Base-by-base conservation (phyloP, 495 filamentous ascomycete species). In the Neurospora terricola region DNA sequence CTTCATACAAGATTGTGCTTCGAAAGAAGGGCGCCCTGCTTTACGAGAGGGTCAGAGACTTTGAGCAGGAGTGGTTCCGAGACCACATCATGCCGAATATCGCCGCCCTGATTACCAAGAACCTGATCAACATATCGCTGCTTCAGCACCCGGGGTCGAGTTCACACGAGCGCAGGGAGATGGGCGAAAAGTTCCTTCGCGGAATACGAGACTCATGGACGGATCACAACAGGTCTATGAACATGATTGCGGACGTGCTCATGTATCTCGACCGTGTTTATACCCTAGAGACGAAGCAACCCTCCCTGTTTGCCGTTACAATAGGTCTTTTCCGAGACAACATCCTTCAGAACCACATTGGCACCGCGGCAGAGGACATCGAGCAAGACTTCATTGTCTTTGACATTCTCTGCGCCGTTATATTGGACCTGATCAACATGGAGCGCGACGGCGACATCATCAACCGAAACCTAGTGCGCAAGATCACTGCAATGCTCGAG, bases 261-360 rank as follows among this genome's bases (percentile, higher is more conserved):
- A 98, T 99, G 94, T 99, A 99, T 76, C 94, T 99, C 88, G 96
- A 99, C 75, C 92, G 95, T 36, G 88, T 93, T 16, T 91, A 91
- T 80, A 91, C 89, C 72, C 80, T 86, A 4, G 93, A 96, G 72
- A 86, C 90, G 69, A 86, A 87, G 34, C 90, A 88, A 70, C 91
- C 93, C 0, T 91, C 91, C 0, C 96, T 98, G 66, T 98, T 93
- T 77, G 88, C 90, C 2, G 86, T 90, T 27, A 88, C 93, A 10
- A 98, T 99, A 87, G 90, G 90, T 2, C 83, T 98, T 7, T 99
- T 97, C 78, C 88, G 94, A 3, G 93, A 98, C 73, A 84, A 91
- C 73, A 90, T 98, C 27, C 85, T 99, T 11, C 80, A 79, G 4
- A 85, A 88, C 12, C 78, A 84, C 0, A 77, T 82, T 18, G 73